phyloP scores from a whole-genome alignment of 1,139 yeast genomes.

The Magnusiomyces paraingens region DNA sequence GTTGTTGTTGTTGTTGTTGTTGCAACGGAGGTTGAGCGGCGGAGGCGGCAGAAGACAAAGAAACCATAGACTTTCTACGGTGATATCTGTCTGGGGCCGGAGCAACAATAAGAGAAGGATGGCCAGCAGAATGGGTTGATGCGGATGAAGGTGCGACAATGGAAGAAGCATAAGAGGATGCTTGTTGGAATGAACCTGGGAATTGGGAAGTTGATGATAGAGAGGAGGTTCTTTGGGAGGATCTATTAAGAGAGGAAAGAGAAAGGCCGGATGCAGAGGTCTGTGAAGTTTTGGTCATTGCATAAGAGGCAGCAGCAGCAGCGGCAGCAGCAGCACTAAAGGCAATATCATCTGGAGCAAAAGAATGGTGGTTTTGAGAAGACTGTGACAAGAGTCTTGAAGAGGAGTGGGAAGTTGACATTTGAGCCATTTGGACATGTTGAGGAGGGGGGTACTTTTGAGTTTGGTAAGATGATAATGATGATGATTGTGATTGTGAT shows the following conservation, averaged over 20 bases:
- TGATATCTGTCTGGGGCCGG: conserved; percentile 29
- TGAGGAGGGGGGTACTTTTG: neutral
- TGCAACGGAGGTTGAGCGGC: conserved; percentile 3
- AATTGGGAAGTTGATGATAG: conserved; percentile 7
- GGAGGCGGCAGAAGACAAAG: conserved; percentile 13
- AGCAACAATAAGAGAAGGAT: conserved; percentile 12
- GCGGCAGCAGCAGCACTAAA: neutral
- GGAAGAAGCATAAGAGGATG: neutral
- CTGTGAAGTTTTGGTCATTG: conserved; percentile 6
- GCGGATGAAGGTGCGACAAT: neutral
- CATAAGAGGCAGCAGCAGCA: neutral
- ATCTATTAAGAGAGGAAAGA: conserved; percentile 5
- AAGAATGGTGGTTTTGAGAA: neutral
- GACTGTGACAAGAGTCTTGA: neutral
- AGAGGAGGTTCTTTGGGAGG: conserved; percentile 11
- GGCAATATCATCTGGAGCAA: neutral
- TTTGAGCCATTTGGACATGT: neutral
- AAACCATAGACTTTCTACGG: conserved; percentile 23
- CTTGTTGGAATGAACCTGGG: conserved; percentile 1
- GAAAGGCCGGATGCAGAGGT: conserved; percentile 11
- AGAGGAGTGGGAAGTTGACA: neutral
- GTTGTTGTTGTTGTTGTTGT: too few species aligned
- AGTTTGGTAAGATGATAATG: neutral
- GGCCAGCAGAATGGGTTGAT: conserved; percentile 7
- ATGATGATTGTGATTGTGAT: too few species aligned